Base-by-base conservation (phyloP, 2,329 filamentous ascomycete genomes). In the Pseudogymnoascus sp. region DNA sequence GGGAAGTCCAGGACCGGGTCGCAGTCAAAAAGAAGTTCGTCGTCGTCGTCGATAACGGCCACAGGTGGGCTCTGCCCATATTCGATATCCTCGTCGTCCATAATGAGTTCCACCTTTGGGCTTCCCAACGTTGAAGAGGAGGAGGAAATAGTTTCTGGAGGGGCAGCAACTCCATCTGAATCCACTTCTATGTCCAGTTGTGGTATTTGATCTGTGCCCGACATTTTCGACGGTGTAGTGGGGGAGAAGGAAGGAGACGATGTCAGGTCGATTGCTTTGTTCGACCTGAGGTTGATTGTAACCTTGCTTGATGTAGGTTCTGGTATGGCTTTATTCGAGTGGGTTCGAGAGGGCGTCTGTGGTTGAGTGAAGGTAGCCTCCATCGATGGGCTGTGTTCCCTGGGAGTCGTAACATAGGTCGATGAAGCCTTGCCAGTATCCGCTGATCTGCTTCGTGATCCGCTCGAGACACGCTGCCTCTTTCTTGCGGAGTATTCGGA, bases 401-500 rank as follows among this genome's bases (percentile, higher is more conserved):
- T 63, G 65, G 64, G 70, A 65, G 66, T 70, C 72, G 73, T 65
- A 70, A 69, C 51, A 57, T 57, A 57, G 16, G 63, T 62, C 23
- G 57, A 62, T 48, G 61, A 41, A 41, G 31, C 25, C 37, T 51
- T 43, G 39, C 65, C 67, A 25, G 70, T 71, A 62, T 83, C 80
- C 69, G 79, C 75, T 19, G 84, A 85, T 65, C 76, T 76, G 70
- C 81, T 83, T 65, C 81, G 79, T 25, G 84, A 86, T 64, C 77
- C 79, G 64, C 81, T 81, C 13, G 85, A 87, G 31, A 84, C 85
- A 69, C 85, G 82, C 67, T 83, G 84, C 62, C 85, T 83, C 74
- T 88, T 88, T 68, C 85, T 79, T 64, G 85, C 69, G 36, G 71
- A 68, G 48, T 68, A 65, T 28, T 43, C 68, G 72, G 75, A 78